phyloP scores from a whole-genome alignment of 495 filamentous ascomycete genomes.

The Penicillium bovifimosum region DNA sequence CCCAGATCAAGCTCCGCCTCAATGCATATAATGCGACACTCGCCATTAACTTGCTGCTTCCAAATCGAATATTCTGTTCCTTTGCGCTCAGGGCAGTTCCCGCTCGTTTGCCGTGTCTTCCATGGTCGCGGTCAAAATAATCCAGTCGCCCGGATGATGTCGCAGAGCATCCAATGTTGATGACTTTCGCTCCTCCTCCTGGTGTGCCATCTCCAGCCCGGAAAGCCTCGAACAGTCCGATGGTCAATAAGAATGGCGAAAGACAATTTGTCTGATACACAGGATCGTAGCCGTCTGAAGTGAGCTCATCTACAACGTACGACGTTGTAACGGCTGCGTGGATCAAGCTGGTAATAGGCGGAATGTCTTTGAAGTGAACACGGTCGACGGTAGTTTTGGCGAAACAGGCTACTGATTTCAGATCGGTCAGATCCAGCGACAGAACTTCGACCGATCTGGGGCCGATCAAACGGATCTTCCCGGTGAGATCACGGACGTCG shows the following conservation, averaged over 20 bases:
- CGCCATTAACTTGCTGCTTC: slow-evolving; percentile 38
- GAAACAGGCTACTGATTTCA: slow-evolving; percentile 32
- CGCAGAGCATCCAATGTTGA: slow-evolving; percentile 37
- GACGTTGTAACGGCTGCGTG: slow-evolving; percentile 37
- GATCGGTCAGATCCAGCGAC: slow-evolving; percentile 30
- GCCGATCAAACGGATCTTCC: slow-evolving; percentile 33
- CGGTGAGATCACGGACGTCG: slow-evolving; percentile 25
- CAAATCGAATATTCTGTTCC: slow-evolving; percentile 33
- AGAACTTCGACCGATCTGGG: slow-evolving; percentile 37
- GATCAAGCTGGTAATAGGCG: slow-evolving; percentile 33
- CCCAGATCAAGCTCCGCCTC: slow-evolving; percentile 36
- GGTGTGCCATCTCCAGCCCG: slow-evolving; percentile 32
- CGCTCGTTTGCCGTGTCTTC: slow-evolving; percentile 9
- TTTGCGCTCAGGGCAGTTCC: slow-evolving; percentile 29
- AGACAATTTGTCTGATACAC: slow-evolving; percentile 42
- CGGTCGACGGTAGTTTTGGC: slow-evolving; percentile 32
- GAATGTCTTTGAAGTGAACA: slow-evolving; percentile 34
- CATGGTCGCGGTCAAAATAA: slow-evolving; percentile 30
- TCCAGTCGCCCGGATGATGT: slow-evolving; percentile 33
- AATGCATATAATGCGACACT: slow-evolving; percentile 40
- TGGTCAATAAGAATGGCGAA: slow-evolving; percentile 36
- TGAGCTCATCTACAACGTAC: slow-evolving; percentile 31
- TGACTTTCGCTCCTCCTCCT: slow-evolving; percentile 34
- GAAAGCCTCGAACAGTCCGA: slow-evolving; percentile 39
- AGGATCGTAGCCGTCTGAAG: slow-evolving; percentile 35